Evolutionary conservation across 2,329 filamentous ascomycete species (phyloP).

Genomic region (Arthrobotrys sphaeroides): DNA sequence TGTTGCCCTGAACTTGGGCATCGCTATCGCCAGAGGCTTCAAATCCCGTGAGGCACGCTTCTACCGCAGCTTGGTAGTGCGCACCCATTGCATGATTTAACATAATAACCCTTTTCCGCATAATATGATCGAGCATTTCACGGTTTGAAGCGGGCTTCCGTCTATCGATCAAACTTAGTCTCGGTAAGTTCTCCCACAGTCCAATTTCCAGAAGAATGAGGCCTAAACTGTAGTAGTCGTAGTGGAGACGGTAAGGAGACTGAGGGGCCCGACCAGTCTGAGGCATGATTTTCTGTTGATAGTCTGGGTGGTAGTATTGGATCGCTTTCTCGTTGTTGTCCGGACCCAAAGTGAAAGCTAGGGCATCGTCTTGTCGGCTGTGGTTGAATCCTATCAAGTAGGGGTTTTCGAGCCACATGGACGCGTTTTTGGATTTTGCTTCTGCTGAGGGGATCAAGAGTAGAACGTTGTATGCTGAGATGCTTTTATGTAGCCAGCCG

Average conservation of each 20-base stretch:
- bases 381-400: slow-evolving; percentile 35
- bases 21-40: background rate
- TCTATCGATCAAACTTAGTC: background rate
- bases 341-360: slow-evolving; percentile 16
- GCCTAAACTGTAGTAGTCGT: slow-evolving; percentile 40
- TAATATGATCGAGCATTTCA: slow-evolving; percentile 4
- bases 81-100: slow-evolving; percentile 18
- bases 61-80: slow-evolving; percentile 30
- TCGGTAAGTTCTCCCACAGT: slow-evolving; percentile 13
- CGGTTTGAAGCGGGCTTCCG: background rate
- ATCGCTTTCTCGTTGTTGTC: background rate
- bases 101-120: slow-evolving; percentile 1
- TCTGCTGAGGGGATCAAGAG: background rate
- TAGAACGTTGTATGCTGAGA: slow-evolving; percentile 28
- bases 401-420: slow-evolving; percentile 23
- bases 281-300: background rate
- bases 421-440: background rate
- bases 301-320: slow-evolving; percentile 29
- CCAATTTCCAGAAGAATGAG: slow-evolving; percentile 40
- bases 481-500: slow-evolving; percentile 41
- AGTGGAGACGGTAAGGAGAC: background rate
- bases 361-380: slow-evolving; percentile 21
- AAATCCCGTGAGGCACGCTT: slow-evolving; percentile 18
- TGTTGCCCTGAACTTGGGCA: background rate
- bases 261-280: background rate